Evolutionary conservation across 306 rosid genomes (phyloP).

Genomic region (Hippophae tibetana): DNA sequence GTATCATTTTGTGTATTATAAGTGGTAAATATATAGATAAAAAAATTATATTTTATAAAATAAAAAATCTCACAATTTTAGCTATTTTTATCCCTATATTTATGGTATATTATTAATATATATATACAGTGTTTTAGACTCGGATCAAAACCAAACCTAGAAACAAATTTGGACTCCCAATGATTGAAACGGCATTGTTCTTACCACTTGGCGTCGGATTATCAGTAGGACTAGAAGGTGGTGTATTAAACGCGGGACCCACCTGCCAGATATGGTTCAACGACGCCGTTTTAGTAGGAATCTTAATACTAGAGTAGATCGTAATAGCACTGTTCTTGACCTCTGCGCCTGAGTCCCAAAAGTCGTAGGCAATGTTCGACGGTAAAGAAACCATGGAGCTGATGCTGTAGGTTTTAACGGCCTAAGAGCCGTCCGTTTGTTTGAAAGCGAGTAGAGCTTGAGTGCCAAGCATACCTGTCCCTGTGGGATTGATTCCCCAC

Average conservation of each 20-base stretch:
- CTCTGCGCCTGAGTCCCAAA: background rate
- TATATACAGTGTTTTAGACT: no score
- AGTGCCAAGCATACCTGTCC: constrained; percentile 38
- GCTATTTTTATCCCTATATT: no score
- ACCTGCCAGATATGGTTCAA: background rate
- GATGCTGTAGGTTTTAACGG: constrained; percentile 29
- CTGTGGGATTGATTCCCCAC: constrained; percentile 66
- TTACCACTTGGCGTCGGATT: no score
- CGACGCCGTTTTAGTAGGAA: background rate
- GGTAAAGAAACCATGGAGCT: background rate
- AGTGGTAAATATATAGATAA: no score
- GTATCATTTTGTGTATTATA: no score
- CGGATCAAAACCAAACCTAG: no score
- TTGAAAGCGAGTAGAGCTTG: constrained; percentile 46
- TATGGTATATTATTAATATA: no score
- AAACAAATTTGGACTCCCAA: no score
- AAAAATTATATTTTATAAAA: no score
- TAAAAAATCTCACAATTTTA: no score
- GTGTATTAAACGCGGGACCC: background rate
- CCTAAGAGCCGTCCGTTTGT: background rate
- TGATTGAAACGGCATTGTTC: no score
- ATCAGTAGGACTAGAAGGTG: no score
- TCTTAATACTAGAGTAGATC: background rate
- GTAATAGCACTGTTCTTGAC: background rate
- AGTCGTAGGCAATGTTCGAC: background rate